Base-by-base conservation (phyloP, 1,139 yeast species). In the Meyerozyma carpophila region DNA sequence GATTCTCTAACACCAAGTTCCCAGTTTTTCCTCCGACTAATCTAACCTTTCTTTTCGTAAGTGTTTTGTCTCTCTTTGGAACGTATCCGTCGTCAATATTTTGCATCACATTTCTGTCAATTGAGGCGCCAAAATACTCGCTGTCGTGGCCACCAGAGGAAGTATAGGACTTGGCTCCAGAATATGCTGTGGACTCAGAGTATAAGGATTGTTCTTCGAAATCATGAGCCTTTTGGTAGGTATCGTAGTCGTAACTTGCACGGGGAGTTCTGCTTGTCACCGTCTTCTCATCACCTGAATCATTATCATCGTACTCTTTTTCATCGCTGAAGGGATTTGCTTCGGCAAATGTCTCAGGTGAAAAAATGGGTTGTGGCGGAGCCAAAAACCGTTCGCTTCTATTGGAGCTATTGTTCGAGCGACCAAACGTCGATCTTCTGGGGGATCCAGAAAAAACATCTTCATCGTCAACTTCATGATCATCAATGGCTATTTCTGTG, bases 1-100 rank as follows among this genome's bases (percentile, higher is more conserved):
- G 96, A 55, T 94, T 91, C 58, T 91, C 97, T 48, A 93, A 73
- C 6, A 90, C 90, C 58, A 93, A 77, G 52, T 88, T 85, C 40
- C 95, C 93, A 21, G 84, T 73, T 36, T 82, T 62, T 7, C 75
- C 74, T 13, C 73, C 77, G 2, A 70, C 84, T 39, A 87, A 76
- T 49, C 84, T 68, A 41, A 86, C 87, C 57, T 84, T 83, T 24
- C 77, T 58, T 46, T 60, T 68, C 16, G 72, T 63, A 7, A 61
- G 44, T 1, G 68, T 61, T 44, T 69, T 71, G 27, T 66, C 69
- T 46, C 65, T 48, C 29, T 56, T 63, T 3, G 32, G 34, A 8
- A 66, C 60, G 47, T 62, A 73, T 2, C 72, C 75, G 46, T 64
- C 60, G 40, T 62, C 58, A 42, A 72, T 61, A 46, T 72, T 68